Evolutionary conservation across 768 basidiomycete genomes (phyloP).

Genomic region (Suillus lakei): DNA sequence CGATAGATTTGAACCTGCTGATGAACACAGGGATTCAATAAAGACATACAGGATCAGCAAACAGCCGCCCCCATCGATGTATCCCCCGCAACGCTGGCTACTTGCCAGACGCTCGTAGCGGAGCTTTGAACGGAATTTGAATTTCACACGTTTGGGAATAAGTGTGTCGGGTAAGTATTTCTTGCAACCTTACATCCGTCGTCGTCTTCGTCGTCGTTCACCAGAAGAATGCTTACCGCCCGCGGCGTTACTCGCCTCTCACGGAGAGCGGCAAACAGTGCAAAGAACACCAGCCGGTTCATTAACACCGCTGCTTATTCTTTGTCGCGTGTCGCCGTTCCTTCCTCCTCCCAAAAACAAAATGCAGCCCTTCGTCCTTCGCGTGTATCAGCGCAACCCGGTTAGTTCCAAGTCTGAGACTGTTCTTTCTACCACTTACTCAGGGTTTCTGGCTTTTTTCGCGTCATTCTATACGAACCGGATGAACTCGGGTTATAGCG

Average conservation of each 20-base stretch:
- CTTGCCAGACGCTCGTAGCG: too few relatives aligned
- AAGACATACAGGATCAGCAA: too few relatives aligned
- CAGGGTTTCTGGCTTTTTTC: slow-evolving; percentile 1
- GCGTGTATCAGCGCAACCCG: slow-evolving; percentile 52
- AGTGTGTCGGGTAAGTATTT: slow-evolving; percentile 29
- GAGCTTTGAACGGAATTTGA: slow-evolving; percentile 1
- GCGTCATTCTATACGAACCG: not conserved
- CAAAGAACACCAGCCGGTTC: slow-evolving; percentile 74
- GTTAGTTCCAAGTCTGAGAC: slow-evolving; percentile 42
- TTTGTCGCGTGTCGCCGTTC: slow-evolving; percentile 56
- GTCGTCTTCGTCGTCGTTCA: slow-evolving; percentile 37
- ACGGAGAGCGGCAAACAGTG: slow-evolving; percentile 77
- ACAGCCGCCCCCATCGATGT: too few relatives aligned
- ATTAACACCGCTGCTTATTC: slow-evolving; percentile 76
- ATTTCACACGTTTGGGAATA: slow-evolving; percentile 5
- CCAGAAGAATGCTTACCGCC: slow-evolving; percentile 74
- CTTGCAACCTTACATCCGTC: slow-evolving; percentile 26
- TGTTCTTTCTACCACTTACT: slow-evolving; percentile 5
- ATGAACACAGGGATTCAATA: too few relatives aligned
- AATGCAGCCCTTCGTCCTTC: slow-evolving; percentile 53
- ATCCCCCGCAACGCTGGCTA: too few relatives aligned
- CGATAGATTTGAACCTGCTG: not conserved
- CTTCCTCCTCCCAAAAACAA: slow-evolving; percentile 48
- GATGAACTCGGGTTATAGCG: slow-evolving; percentile 42
- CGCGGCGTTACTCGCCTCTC: slow-evolving; percentile 89